Conservation (phyloP, 1,284 basidiomycete species). For the Mycena sp. region DNA sequence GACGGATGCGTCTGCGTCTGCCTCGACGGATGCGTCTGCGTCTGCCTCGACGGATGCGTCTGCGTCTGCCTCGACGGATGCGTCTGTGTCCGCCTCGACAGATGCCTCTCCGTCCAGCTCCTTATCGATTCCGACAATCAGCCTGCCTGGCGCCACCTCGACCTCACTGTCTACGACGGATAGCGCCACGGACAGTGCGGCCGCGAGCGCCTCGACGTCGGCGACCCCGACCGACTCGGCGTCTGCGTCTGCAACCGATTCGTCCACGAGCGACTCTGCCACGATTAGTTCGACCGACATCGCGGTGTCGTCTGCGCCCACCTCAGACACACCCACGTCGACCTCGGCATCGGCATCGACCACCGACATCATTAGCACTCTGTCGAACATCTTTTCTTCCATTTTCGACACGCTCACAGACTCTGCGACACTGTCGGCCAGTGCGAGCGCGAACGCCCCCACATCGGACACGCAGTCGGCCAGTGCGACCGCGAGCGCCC, state of each 20-base stretch:
- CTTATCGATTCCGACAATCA: constrained; percentile 4
- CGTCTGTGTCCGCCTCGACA: no score
- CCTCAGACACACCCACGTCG: constrained; percentile 15
- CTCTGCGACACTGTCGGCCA: no score
- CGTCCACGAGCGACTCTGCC: constrained; percentile 6
- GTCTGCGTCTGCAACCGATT: constrained; percentile 20
- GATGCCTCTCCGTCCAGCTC: no score
- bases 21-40: no score
- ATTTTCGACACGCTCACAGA: constrained; percentile 2
- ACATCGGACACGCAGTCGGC: no score
- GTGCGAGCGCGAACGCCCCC: no score
- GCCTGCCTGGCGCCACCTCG: constrained; percentile 17
- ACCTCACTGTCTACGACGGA: constrained; percentile 18
- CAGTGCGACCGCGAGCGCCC: no score
- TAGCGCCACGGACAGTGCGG: background rate
- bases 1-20: no score
- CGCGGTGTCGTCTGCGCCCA: no score
- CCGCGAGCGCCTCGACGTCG: constrained; percentile 22
- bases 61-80: no score
- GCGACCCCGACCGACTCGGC: constrained; percentile 26
- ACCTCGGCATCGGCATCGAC: constrained; percentile 22
- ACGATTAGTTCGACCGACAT: background rate
- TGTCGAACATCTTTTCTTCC: constrained; percentile 12
- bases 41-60: no score
- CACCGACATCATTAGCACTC: background rate